phyloP scores from a whole-genome alignment of 257 asterid species.

The Paulownia fortunei region DNA sequence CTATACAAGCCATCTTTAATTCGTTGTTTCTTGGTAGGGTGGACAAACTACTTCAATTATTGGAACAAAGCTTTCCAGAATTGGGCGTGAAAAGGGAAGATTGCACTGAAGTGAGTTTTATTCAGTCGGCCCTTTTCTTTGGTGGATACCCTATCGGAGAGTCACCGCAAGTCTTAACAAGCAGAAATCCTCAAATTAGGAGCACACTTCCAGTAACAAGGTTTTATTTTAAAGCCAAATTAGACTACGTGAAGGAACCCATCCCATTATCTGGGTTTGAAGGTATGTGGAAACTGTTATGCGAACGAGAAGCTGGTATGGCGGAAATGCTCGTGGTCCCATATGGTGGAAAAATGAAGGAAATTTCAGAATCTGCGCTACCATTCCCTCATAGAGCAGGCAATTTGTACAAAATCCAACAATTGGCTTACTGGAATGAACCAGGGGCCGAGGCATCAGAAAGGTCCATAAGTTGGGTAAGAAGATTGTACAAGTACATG shows the following conservation, averaged over 20 bases:
- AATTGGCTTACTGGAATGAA: constrained; percentile 13
- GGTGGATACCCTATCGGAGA: no score
- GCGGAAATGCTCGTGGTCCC: constrained; percentile 1
- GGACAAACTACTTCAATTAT: constrained; percentile 11
- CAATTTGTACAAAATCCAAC: no score
- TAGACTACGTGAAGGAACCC: constrained; percentile 27
- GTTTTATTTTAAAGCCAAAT: constrained; percentile 29
- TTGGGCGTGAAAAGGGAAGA: constrained; percentile 27
- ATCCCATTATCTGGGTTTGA: constrained; percentile 24
- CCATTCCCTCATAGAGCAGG: constrained; percentile 37
- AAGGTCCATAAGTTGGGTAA: not conserved
- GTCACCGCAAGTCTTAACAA: no score
- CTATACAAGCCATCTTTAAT: no score
- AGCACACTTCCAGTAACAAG: no score
- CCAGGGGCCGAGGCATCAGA: not conserved
- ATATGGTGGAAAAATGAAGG: constrained; percentile 33
- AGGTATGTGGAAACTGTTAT: constrained; percentile 13
- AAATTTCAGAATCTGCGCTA: constrained; percentile 13
- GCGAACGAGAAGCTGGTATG: not conserved
- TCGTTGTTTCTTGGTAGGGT: constrained; percentile 25
- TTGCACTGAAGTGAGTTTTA: constrained; percentile 27
- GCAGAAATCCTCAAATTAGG: no score
- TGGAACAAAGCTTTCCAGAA: constrained; percentile 22
- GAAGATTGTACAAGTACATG: constrained; percentile 13
- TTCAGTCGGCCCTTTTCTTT: no score